These are phyloP conservation scores for Penicillium simplicissimum DNA, from an alignment of 495 filamentous ascomycete species.

Conservation along the genomic window DNA sequence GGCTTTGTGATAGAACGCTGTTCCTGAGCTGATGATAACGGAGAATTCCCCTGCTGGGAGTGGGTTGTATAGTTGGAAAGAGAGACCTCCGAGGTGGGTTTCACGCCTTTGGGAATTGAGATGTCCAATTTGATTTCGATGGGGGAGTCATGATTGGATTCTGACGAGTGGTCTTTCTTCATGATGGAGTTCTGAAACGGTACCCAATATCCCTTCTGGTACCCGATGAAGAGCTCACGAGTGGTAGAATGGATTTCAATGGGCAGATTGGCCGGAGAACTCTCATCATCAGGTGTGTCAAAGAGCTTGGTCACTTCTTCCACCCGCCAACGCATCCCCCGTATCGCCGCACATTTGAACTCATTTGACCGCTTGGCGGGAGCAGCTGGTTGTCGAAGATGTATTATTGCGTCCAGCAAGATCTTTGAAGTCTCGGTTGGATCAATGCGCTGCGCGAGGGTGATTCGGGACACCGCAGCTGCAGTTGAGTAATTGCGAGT, in stretches of 20 bases:
- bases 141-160: background rate
- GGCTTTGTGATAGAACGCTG: background rate
- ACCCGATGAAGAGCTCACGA: constrained; percentile 14
- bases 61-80: constrained; percentile 2
- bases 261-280: background rate
- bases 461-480: constrained; percentile 8
- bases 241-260: background rate
- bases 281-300: background rate
- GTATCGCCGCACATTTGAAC: constrained; percentile 13
- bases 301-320: constrained; percentile 18
- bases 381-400: background rate
- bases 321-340: constrained; percentile 17
- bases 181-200: background rate
- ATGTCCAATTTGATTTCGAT: constrained; percentile 10
- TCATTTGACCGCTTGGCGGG: constrained; percentile 10
- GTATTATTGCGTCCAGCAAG: constrained; percentile 4
- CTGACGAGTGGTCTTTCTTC: background rate
- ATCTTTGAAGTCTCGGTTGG: background rate
- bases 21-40: background rate
- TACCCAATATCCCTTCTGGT: constrained; percentile 14
- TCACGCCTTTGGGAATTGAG: background rate
- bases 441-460: constrained; percentile 10
- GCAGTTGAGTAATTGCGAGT: constrained; percentile 13
- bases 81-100: background rate
- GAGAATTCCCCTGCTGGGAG: background rate